A percentile compares a stretch with the other conserved stretches of the same genome.
Evolutionary conservation across 331 rosid species (phyloP).

Genomic region (Rhamnella rubrinervis): DNA sequence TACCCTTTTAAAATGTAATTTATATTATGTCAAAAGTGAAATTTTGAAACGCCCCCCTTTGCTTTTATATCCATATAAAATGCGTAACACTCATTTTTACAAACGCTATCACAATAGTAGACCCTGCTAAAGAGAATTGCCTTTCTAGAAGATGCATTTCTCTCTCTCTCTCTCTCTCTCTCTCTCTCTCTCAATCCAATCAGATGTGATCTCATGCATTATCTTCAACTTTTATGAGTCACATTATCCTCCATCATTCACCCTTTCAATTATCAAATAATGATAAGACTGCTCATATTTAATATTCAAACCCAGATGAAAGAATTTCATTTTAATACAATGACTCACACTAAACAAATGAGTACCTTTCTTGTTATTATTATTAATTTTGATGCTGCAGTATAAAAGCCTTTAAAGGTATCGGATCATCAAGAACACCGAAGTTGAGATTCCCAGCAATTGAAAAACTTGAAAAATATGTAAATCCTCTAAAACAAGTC

Average conservation of each 20-base stretch:
- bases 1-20: conserved; percentile 5
- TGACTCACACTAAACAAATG: not conserved
- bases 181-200: conserved; percentile 42
- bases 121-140: conserved; percentile 12
- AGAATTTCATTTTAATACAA: conserved; percentile 8
- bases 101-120: conserved; percentile 1
- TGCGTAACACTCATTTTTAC: not conserved
- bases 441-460: no score
- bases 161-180: not conserved
- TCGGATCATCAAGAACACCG: not conserved
- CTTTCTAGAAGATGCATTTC: conserved; percentile 9
- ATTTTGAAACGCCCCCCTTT: conserved; percentile 10
- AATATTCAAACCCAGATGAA: conserved; percentile 9
- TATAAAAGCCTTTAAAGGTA: not conserved
- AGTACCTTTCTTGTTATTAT: no score
- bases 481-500: not conserved
- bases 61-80: no score
- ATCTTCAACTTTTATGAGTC: conserved; percentile 49
- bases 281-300: conserved; percentile 34
- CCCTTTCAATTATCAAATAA: conserved; percentile 54
- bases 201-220: conserved; percentile 49
- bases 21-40: not conserved
- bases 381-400: not conserved
- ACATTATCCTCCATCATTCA: conserved; percentile 39
- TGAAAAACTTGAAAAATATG: no score